A percentile compares a stretch with the other conserved stretches of the same genome.
Evolutionary conservation across 1,139 yeast species (phyloP).

Genomic region (Dujonia santamariae): DNA sequence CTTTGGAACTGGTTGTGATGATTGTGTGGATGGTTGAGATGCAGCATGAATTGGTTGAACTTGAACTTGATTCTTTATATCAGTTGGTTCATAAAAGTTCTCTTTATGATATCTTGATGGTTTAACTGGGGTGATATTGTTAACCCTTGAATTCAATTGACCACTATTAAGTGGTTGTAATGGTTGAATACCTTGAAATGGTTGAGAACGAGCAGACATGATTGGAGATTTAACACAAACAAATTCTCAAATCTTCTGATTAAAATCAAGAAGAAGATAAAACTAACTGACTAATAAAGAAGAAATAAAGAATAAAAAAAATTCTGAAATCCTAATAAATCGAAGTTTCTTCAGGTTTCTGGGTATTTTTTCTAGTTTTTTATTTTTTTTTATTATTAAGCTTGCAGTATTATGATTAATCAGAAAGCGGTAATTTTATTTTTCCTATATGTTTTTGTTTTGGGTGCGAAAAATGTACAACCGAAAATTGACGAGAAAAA

Average conservation of each 20-base stretch:
- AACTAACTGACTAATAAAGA: neutral
- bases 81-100: conserved; percentile 12
- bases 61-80: too few relatives aligned
- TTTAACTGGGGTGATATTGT: conserved; percentile 43
- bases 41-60: neutral
- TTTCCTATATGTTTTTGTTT: conserved; percentile 1
- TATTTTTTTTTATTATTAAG: neutral
- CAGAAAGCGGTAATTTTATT: conserved; percentile 3
- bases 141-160: conserved; percentile 38
- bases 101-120: conserved; percentile 30
- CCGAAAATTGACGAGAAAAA: neutral
- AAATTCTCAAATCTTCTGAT: neutral
- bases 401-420: conserved; percentile 3
- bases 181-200: conserved; percentile 23
- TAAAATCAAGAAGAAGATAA: neutral
- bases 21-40: neutral
- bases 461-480: conserved; percentile 5
- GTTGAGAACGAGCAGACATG: conserved; percentile 36
- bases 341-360: too few relatives aligned
- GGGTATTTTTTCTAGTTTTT: too few relatives aligned
- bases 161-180: conserved; percentile 49
- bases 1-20: conserved; percentile 17
- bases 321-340: too few relatives aligned
- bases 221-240: conserved; percentile 1
- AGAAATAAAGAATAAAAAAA: neutral